Evolutionary conservation across 2,329 filamentous ascomycete genomes (phyloP).

Genomic region (Exserohilum turcica): DNA sequence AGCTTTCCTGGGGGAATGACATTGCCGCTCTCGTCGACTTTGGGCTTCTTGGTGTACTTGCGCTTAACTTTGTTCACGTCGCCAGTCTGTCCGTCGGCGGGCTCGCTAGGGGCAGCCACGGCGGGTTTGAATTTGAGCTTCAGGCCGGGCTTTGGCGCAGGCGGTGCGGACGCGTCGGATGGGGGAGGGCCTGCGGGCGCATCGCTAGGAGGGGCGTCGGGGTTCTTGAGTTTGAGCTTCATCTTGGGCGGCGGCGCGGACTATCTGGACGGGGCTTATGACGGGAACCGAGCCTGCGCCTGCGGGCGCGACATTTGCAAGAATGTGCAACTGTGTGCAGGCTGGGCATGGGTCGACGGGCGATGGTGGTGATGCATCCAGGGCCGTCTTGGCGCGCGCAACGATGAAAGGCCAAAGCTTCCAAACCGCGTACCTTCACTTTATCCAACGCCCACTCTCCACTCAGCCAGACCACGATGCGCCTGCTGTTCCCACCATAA

Average conservation of each 20-base stretch:
- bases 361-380: constrained; percentile 7
- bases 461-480: constrained; percentile 24
- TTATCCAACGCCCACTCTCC: constrained; percentile 8
- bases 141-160: constrained; percentile 22
- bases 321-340: constrained; percentile 1
- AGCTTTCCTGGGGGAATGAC: constrained; percentile 32
- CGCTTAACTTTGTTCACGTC: constrained; percentile 50
- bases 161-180: constrained; percentile 19
- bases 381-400: constrained; percentile 24
- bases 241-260: constrained; percentile 19
- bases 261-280: not conserved
- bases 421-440: constrained; percentile 17
- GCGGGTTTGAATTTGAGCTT: constrained; percentile 44
- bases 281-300: constrained; percentile 10
- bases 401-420: constrained; percentile 30
- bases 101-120: constrained; percentile 25
- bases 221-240: constrained; percentile 43
- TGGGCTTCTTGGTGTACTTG: constrained; percentile 51
- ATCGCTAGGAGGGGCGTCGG: constrained; percentile 23
- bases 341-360: constrained; percentile 7
- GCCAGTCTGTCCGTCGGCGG: constrained; percentile 36
- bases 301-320: constrained; percentile 18
- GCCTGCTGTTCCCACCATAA: constrained; percentile 28
- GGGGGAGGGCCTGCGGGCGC: constrained; percentile 25
- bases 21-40: constrained; percentile 39